A percentile compares a stretch with the other conserved stretches of the same genome.
Conservation (phyloP, 805 yeast genomes). For the Candida suzukii region DNA sequence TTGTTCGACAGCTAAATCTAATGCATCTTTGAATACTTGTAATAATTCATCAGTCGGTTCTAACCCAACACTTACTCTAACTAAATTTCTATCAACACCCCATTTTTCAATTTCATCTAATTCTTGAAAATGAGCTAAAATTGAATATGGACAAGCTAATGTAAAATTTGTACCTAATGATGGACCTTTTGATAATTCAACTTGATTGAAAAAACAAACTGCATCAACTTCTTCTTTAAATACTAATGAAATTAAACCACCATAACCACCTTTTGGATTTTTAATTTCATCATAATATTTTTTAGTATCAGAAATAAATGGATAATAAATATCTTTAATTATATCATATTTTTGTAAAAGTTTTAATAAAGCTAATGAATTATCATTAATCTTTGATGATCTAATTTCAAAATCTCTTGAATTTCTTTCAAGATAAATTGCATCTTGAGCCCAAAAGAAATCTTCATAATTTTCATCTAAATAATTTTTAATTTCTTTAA, state of each 20-base stretch:
- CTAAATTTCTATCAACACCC: constrained; percentile 74
- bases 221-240: constrained; percentile 63
- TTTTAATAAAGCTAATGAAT: constrained; percentile 47
- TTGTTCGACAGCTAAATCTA: constrained; percentile 36
- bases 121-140: constrained; percentile 79
- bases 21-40: constrained; percentile 41
- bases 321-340: constrained; percentile 66
- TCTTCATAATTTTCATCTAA: constrained; percentile 59
- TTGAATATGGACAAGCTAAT: constrained; percentile 82
- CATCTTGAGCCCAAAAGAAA: constrained; percentile 88
- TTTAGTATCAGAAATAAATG: constrained; percentile 47
- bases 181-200: constrained; percentile 77
- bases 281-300: constrained; percentile 65
- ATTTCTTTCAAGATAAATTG: constrained; percentile 84
- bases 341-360: constrained; percentile 43
- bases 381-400: constrained; percentile 48
- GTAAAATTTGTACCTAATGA: constrained; percentile 87
- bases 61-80: constrained; percentile 79
- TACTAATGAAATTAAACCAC: constrained; percentile 73
- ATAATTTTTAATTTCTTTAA: constrained; percentile 40
- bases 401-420: constrained; percentile 80
- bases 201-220: constrained; percentile 62
- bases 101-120: constrained; percentile 71
- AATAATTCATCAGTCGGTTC: constrained; percentile 62
- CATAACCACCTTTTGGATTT: constrained; percentile 76